Base-by-base conservation (phyloP, 345 rosid genomes). In the Psidium friedrichsthalianum region DNA sequence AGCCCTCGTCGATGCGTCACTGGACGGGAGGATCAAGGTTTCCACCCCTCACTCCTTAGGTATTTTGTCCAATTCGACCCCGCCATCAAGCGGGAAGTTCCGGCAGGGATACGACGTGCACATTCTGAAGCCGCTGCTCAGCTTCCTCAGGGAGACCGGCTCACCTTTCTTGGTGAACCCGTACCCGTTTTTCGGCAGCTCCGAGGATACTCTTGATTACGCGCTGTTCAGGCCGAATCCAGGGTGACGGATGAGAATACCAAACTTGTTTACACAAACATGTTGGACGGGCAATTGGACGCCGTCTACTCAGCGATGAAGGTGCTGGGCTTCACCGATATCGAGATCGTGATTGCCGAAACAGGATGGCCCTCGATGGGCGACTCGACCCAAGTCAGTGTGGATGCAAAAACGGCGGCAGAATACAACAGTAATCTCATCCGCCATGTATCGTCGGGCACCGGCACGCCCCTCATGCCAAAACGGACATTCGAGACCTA, bases 281-380 rank as follows among this genome's bases (percentile, higher is more conserved):
- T 97, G 98, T 64, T 97, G 32, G 98, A 97, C 51, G 99, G 93
- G n/a, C 99, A 97, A 84, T 91, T 95, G 5, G 99, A 97, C 82
- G 95, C 98, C 0, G 97, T 97, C 14, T 94, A 86, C 56, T 94
- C 97, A 3, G 97, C 99, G 18, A 91, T 97, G 92, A 94, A 92
- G 84, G 58, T 86, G 20, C 84, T 95, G 3, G 99, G 95, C 2
- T 95, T 92, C 47, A 29, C 88, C 6, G 98, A 95, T 85, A 74
- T 97, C 21, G 98, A 93, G 87, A 94, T 97, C 47, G 98, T 91
- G 3, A 93, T 97, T 22, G 95, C 95, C 10, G 98, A 97, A 85
- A 97, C 98, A 2, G 99, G 98, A 5, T 95, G 98, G 99, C 98
- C 98, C 1, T 95, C 98, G 0, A 83, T 51, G 42, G 98, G 99